Evolutionary conservation across 2,329 filamentous ascomycete species (phyloP), one percentile per base, ranked within the genome.

Genomic region (Pseudonectria foliicola): DNA sequence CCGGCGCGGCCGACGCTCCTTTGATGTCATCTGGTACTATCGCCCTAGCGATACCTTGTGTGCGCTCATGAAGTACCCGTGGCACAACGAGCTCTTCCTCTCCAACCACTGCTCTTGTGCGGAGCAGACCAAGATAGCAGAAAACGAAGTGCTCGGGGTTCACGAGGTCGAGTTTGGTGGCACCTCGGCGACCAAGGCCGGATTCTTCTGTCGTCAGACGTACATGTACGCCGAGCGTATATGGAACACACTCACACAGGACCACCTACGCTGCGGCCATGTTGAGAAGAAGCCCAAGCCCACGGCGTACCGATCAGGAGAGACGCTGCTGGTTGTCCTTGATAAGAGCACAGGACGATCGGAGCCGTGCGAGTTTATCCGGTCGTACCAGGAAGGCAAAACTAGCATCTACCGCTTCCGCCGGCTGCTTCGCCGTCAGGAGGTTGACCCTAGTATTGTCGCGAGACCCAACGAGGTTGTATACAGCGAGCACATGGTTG

Each of bases 21-120:
- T 88, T 10, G 70, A 80, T 35, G 73, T 88, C 0, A 67, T 83
- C 1, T 92, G 85, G 85, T 63, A 92, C 0, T 90, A 89, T 45
- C 67, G 73, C 3, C 73, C 85, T 0, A 64, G 67, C 0, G 80
- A 92, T 35, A 92, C 86, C 0, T 73, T 80, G 0, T 84, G 87
- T 28, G 73, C 70, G 0, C 61, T 71, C 6, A 78, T 80, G 59
- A 70, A 68, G 8, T 93, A 90, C 46, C 80, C 81, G 0, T 80
- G 76, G 56, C 42, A 60, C 0, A 84, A 88, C 33, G 85, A 93
- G 56, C 57, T 92, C 0, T 92, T 92, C 42, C 59, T 90, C 0
- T 85, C 80, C 0, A 75, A 87, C 33, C 77, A 88, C 39, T 90
- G 86, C 59, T 82, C 80, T 1, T 92, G 85, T 42, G 54, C 62